Conservation (phyloP, 768 basidiomycete species). For the Daedaleopsis nitida region DNA sequence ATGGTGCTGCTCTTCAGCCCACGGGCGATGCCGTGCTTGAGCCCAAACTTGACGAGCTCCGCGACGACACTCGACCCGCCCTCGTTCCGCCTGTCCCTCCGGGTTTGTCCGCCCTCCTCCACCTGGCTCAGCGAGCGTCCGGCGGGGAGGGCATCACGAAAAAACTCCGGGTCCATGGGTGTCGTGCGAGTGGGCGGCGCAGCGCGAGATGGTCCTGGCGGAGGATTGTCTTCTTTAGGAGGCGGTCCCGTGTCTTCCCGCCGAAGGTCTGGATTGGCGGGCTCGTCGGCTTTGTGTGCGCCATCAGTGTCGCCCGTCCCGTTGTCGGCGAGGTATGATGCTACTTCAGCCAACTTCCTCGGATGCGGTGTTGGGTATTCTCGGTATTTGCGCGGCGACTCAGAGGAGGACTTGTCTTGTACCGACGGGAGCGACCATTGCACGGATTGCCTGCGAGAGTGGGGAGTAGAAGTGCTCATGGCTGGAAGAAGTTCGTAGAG, state of each 20-base stretch:
- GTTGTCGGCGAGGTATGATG: slow-evolving; percentile 13
- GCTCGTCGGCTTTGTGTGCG: not conserved
- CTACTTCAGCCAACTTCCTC: slow-evolving; percentile 7
- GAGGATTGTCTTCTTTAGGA: not conserved
- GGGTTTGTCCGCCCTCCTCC: slow-evolving; percentile 8
- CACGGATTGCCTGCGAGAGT: slow-evolving; percentile 11
- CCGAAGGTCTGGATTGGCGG: not conserved
- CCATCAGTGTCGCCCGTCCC: not conserved
- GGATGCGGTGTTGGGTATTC: slow-evolving; percentile 18
- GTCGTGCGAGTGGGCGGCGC: too few species aligned
- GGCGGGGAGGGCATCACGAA: not conserved
- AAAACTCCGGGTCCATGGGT: slow-evolving; percentile 14
- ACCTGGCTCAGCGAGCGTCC: slow-evolving; percentile 16
- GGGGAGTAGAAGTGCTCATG: slow-evolving; percentile 2
- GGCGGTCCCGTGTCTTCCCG: not conserved
- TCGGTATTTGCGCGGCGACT: slow-evolving; percentile 4
- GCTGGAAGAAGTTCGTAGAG: not conserved
- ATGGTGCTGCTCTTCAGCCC: slow-evolving; percentile 2
- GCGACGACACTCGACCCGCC: slow-evolving; percentile 13
- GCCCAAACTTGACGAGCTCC: slow-evolving; percentile 12
- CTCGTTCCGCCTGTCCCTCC: not conserved
- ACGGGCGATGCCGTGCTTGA: not conserved
- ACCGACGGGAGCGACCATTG: not conserved
- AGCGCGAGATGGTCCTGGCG: not conserved
- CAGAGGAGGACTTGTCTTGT: not conserved